These are phyloP conservation scores for Salisapilia sapeloensis DNA, from an alignment of 352 stramenopile species.

Conservation along the genomic window DNA sequence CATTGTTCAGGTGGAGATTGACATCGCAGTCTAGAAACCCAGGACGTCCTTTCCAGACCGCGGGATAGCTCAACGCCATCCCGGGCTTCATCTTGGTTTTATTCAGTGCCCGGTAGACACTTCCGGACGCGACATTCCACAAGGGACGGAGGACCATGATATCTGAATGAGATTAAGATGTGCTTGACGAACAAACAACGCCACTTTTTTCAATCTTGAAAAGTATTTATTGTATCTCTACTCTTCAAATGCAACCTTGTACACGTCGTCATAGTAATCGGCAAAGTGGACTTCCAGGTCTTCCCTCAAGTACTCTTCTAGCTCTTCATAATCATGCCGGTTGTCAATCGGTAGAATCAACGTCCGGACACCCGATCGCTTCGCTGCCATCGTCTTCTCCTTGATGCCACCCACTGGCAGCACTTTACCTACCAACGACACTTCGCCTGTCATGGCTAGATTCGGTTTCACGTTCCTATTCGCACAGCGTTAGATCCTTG, in stretches of 20 bases:
- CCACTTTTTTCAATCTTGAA: too few species aligned
- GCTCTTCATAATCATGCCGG: slow-evolving; percentile 91
- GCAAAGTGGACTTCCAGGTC: slow-evolving; percentile 94
- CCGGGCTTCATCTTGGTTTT: slow-evolving; percentile 26
- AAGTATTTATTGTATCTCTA: slow-evolving; percentile 5
- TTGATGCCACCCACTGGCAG: slow-evolving; percentile 98
- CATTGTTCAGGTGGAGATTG: slow-evolving; percentile 81
- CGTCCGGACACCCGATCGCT: slow-evolving; percentile 87
- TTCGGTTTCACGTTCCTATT: slow-evolving; percentile 83
- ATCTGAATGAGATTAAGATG: too few species aligned
- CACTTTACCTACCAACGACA: slow-evolving; percentile 96
- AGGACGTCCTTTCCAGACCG: slow-evolving; percentile 43
- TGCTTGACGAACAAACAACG: too few species aligned
- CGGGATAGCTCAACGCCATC: slow-evolving; percentile 39
- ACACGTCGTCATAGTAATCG: slow-evolving; percentile 94
- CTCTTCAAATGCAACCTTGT: slow-evolving; percentile 85
- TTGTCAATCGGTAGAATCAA: slow-evolving; percentile 92
- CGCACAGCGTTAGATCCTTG: background rate
- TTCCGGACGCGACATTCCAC: slow-evolving; percentile 45
- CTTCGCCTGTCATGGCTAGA: slow-evolving; percentile 95
- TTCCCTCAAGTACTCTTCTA: slow-evolving; percentile 94
- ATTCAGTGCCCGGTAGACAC: slow-evolving; percentile 33
- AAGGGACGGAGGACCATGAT: slow-evolving; percentile 48
- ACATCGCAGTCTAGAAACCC: slow-evolving; percentile 66
- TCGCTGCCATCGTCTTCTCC: slow-evolving; percentile 98